A percentile compares a stretch with the other conserved stretches of the same genome.
These are phyloP conservation scores for Claviceps africana DNA, from an alignment of 2,329 filamentous ascomycete genomes.

Conservation along the genomic window DNA sequence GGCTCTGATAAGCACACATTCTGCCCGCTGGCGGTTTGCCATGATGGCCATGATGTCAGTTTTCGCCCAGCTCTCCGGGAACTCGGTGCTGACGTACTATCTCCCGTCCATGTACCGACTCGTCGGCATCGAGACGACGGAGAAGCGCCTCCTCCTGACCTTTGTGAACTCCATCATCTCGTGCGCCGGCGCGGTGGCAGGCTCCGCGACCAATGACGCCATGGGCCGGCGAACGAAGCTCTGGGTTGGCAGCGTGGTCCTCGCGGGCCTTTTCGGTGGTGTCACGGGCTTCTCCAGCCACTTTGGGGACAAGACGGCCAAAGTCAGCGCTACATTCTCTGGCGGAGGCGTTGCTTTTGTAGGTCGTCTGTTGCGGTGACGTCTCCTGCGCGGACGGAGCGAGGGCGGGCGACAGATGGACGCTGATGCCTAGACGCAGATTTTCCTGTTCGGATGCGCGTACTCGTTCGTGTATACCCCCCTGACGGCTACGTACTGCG, in stretches of 20 bases:
- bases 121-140: conserved; percentile 39
- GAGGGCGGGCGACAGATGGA: too few relatives aligned
- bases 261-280: conserved; percentile 30
- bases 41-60: conserved; percentile 11
- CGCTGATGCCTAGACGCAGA: conserved; percentile 11
- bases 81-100: conserved; percentile 36
- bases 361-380: conserved; percentile 5
- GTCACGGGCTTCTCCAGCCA: conserved; percentile 33
- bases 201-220: conserved; percentile 17
- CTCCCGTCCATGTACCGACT: conserved; percentile 38
- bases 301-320: conserved; percentile 19
- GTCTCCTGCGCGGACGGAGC: not conserved
- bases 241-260: conserved; percentile 35
- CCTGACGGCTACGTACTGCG: conserved; percentile 24
- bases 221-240: conserved; percentile 27
- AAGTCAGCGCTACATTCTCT: conserved; percentile 20
- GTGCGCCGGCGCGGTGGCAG: conserved; percentile 24
- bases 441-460: conserved; percentile 38
- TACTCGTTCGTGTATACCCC: conserved; percentile 39
- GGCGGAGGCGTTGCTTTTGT: conserved; percentile 33
- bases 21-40: not conserved
- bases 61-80: conserved; percentile 40
- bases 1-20: not conserved
- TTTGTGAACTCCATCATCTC: conserved; percentile 25
- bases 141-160: conserved; percentile 30